Conservation (phyloP, 1,284 basidiomycete genomes). For the Pseudozyma pruni region DNA sequence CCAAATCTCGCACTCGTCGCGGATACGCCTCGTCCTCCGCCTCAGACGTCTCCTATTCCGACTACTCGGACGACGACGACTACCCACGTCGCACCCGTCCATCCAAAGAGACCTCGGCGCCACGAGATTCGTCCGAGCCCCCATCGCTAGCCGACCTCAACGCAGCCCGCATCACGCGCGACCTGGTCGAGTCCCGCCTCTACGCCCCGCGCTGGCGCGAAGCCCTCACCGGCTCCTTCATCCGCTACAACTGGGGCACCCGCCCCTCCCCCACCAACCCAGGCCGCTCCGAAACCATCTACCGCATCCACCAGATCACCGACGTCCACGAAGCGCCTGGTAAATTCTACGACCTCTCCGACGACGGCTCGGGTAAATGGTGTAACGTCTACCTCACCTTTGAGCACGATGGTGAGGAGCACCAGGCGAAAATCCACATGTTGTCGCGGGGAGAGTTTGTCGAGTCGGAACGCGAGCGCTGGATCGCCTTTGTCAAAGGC, state of each 20-base stretch:
- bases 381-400: conserved; percentile 55
- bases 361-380: conserved; percentile 44
- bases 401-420: conserved; percentile 45
- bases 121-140: conserved; percentile 70
- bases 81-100: conserved; percentile 3
- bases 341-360: conserved; percentile 81
- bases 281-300: conserved; percentile 74
- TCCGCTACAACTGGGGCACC: conserved; percentile 58
- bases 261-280: conserved; percentile 70
- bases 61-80: conserved; percentile 57
- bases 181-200: conserved; percentile 75
- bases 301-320: conserved; percentile 82
- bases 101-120: neutral
- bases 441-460: conserved; percentile 41
- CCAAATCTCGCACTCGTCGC: conserved; percentile 14
- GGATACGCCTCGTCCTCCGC: conserved; percentile 10
- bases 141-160: conserved; percentile 74
- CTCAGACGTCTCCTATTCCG: conserved; percentile 16
- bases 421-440: conserved; percentile 41
- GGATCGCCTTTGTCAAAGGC: conserved; percentile 30
- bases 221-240: conserved; percentile 76
- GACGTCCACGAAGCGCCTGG: conserved; percentile 72
- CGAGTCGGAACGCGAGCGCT: conserved; percentile 54
- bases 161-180: conserved; percentile 74
- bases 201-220: conserved; percentile 81